These are phyloP conservation scores for Kregervanrija fluxuum DNA, from an alignment of 805 yeast species.

Conservation along the genomic window DNA sequence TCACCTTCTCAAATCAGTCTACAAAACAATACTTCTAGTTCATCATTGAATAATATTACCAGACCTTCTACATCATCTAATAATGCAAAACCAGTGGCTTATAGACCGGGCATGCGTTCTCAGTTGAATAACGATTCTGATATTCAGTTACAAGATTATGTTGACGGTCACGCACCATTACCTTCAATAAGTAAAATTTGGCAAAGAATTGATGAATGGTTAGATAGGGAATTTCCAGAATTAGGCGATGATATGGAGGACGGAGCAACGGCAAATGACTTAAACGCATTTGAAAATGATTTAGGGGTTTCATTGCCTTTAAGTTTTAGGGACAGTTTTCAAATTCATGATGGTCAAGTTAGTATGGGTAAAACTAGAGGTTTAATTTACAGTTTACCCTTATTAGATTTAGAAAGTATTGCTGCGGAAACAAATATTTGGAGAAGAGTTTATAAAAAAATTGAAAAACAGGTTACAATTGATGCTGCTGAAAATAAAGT, in stretches of 20 bases:
- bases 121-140: slow-evolving; percentile 43
- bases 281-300: slow-evolving; percentile 78
- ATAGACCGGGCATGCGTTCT: slow-evolving; percentile 35
- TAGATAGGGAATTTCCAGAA: slow-evolving; percentile 72
- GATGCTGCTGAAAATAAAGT: background rate
- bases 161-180: slow-evolving; percentile 41
- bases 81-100: slow-evolving; percentile 30
- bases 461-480: slow-evolving; percentile 18
- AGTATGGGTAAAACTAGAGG: slow-evolving; percentile 70
- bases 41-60: slow-evolving; percentile 31
- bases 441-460: slow-evolving; percentile 56
- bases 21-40: slow-evolving; percentile 24
- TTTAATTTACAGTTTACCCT: slow-evolving; percentile 68
- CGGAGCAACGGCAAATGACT: slow-evolving; percentile 74
- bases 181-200: slow-evolving; percentile 75
- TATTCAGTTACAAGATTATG: slow-evolving; percentile 38
- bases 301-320: slow-evolving; percentile 67
- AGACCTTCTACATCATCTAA: slow-evolving; percentile 34
- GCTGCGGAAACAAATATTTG: slow-evolving; percentile 78
- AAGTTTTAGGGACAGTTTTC: slow-evolving; percentile 72
- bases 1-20: slow-evolving; percentile 21
- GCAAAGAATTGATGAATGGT: slow-evolving; percentile 85
- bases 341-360: slow-evolving; percentile 89
- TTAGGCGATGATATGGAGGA: slow-evolving; percentile 68
- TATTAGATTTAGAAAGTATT: slow-evolving; percentile 75